Evolutionary conservation across 805 yeast species (phyloP).

Genomic region (Saccharomycopsis amapae): DNA sequence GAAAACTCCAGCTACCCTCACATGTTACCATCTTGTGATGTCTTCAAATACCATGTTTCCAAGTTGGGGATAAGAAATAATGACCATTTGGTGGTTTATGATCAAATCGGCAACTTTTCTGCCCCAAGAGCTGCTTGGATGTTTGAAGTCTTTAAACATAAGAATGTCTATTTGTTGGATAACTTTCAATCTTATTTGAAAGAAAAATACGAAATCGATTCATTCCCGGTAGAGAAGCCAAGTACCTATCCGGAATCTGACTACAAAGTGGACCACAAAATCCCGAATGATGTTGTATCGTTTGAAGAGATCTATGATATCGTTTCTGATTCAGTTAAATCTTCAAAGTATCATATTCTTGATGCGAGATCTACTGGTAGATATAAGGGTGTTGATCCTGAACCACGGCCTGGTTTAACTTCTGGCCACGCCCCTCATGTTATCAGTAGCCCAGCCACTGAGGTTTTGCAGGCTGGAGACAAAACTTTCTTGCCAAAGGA

Average conservation of each 20-base stretch:
- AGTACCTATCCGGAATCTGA: slow-evolving; percentile 19
- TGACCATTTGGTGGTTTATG: slow-evolving; percentile 75
- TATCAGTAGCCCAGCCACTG: slow-evolving; percentile 64
- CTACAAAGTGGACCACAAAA: slow-evolving; percentile 21
- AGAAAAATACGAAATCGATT: slow-evolving; percentile 30
- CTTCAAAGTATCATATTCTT: slow-evolving; percentile 44
- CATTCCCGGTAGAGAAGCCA: slow-evolving; percentile 13
- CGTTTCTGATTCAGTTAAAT: slow-evolving; percentile 35
- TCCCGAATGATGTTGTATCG: slow-evolving; percentile 46
- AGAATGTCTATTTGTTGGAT: slow-evolving; percentile 60
- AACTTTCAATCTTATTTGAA: slow-evolving; percentile 50
- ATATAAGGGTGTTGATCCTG: slow-evolving; percentile 74
- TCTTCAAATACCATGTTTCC: slow-evolving; percentile 47
- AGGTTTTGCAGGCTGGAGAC: slow-evolving; percentile 44
- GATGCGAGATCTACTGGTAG: slow-evolving; percentile 81
- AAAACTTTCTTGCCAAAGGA: slow-evolving; percentile 42
- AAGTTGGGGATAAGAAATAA: slow-evolving; percentile 47
- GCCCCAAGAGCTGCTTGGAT: slow-evolving; percentile 94
- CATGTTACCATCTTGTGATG: slow-evolving; percentile 66
- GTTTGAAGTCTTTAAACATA: slow-evolving; percentile 71
- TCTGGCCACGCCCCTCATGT: slow-evolving; percentile 90
- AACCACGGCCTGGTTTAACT: slow-evolving; percentile 81
- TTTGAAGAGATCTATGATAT: slow-evolving; percentile 37
- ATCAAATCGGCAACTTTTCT: slow-evolving; percentile 75
- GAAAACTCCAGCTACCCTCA: slow-evolving; percentile 67